Evolutionary conservation across 768 basidiomycete species (phyloP), one percentile per base, ranked within the genome.

Genomic region (Lentinula sp.): DNA sequence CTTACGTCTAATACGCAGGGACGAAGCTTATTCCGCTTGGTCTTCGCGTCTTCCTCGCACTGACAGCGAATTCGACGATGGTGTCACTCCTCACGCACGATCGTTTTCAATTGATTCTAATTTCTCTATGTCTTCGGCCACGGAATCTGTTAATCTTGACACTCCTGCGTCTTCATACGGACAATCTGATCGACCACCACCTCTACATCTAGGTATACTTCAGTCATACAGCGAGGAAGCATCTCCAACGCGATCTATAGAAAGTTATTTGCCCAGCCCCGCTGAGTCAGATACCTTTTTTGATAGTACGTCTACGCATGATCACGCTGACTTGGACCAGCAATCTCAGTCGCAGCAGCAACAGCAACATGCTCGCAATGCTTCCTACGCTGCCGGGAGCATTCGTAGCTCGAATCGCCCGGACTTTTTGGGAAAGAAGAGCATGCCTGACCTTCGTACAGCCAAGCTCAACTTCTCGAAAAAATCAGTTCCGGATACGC

Each of bases 361-460:
- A 60, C 50, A 41, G 60, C 69, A 74, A 51, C 85, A 83, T 66
- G 75, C 72, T 43, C 77, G 82, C 35, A 78, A 81, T 68, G 77
- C 85, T 62, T 85, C 85, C 12, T 77, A 78, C 65, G 81, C 75
- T 58, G 76, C 68, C 45, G 79, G 71, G 64, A 68, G 68, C 57
- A 74, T 61, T 60, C 74, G 67, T 62, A 73, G 64, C 63, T 69
- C 75, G 62, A 70, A 69, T 41, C 76, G 74, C 57, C 68, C 70
- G 51, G 75, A 73, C 12, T 54, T 59, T 35, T 69, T 86, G 2
- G 77, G 78, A 37, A 95, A 93, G 77, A 91, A 95, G 73, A 94
- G 92, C 61, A 78, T 96, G 60, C 94, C 95, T 6, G 93, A 97
- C 68, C 76, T 96, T 51, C 82, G 90, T 32, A 83, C 74, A 15